Percentiles rank a stretch among this genome's conserved stretches.
phyloP scores from a whole-genome alignment of 345 rosid species.

The Lepidium didymum region DNA sequence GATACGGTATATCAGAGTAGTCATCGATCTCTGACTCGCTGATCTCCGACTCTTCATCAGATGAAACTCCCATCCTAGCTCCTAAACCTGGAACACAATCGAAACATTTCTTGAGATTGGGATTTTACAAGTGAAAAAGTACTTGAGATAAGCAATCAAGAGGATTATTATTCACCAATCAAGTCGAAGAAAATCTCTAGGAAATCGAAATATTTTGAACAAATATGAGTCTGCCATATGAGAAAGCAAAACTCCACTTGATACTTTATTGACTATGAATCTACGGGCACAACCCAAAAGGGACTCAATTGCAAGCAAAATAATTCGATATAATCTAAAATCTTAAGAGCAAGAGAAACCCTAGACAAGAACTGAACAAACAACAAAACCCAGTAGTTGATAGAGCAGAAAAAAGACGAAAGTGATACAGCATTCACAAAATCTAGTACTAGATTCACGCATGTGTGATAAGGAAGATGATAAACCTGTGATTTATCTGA shows the following conservation, averaged over 20 bases:
- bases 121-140: background rate
- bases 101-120: background rate
- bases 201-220: background rate
- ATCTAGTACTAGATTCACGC: background rate
- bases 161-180: background rate
- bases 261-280: background rate
- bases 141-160: background rate
- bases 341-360: background rate
- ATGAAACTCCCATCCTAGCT: conserved; percentile 45
- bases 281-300: background rate
- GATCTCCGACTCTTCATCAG: conserved; percentile 70
- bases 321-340: background rate
- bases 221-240: background rate
- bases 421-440: background rate
- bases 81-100: conserved; percentile 1
- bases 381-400: background rate
- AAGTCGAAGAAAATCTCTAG: background rate
- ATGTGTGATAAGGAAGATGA: conserved; percentile 1
- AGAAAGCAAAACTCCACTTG: background rate
- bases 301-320: background rate
- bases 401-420: background rate
- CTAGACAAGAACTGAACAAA: background rate
- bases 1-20: conserved; percentile 50
- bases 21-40: conserved; percentile 76
- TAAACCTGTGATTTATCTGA: too few species aligned